These are phyloP conservation scores for Monilinia vaccinii-corymbosi DNA, from an alignment of 2,329 filamentous ascomycete genomes.

Conservation along the genomic window DNA sequence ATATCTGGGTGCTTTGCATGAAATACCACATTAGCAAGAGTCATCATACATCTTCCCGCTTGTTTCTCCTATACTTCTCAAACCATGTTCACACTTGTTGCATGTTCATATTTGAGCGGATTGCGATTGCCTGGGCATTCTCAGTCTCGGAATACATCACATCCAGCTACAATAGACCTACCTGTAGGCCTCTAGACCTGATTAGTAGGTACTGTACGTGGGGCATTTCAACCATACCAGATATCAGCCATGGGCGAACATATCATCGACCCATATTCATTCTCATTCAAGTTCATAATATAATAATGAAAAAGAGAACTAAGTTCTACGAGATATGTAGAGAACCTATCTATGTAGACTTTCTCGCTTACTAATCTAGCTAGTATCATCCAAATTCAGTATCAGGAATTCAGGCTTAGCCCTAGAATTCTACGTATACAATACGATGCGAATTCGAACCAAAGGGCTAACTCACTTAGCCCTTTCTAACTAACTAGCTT, in stretches of 20 bases:
- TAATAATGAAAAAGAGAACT: too few species aligned
- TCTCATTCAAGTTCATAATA: not conserved
- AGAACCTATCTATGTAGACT: too few species aligned
- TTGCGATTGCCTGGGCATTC: not conserved
- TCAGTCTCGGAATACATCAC: not conserved
- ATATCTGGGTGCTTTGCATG: not conserved
- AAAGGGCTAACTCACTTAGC: too few species aligned
- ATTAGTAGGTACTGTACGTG: not conserved
- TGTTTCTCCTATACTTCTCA: not conserved
- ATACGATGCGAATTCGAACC: too few species aligned
- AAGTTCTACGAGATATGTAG: too few species aligned
- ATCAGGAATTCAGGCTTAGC: too few species aligned
- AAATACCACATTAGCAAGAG: not conserved
- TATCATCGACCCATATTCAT: not conserved
- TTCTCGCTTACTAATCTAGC: too few species aligned
- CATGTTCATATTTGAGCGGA: not conserved
- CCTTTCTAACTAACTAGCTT: too few species aligned
- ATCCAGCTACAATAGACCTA: too few species aligned
- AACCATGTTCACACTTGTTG: not conserved
- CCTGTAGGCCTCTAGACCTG: too few species aligned
- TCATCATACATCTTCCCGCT: not conserved
- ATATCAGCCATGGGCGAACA: not conserved
- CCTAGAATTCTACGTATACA: too few species aligned
- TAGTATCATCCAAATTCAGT: too few species aligned
- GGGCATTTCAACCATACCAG: not conserved